Evolutionary conservation across 441 rosid species (phyloP).

Genomic region (Geranium incanum): DNA sequence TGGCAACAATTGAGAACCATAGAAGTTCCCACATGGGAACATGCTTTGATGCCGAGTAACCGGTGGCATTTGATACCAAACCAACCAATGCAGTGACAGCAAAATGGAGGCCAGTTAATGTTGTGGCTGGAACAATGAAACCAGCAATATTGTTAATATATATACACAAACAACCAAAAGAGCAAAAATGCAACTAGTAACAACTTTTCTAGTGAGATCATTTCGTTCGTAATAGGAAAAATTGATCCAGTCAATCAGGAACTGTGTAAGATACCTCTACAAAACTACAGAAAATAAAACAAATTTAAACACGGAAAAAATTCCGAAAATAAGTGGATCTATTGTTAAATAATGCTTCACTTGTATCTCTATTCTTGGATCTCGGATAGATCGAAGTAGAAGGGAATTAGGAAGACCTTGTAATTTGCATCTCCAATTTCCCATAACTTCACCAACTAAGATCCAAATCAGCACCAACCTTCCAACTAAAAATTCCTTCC

Average conservation of each 20-base stretch:
- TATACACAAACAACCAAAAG: not conserved
- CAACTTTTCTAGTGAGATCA: not conserved
- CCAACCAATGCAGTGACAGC: slow-evolving; percentile 29
- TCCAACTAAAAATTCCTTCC: not conserved
- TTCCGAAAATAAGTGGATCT: not conserved
- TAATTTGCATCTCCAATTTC: not conserved
- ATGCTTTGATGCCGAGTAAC: slow-evolving; percentile 28
- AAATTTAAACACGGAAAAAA: not conserved
- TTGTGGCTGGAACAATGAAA: slow-evolving; percentile 22
- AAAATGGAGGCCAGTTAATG: slow-evolving; percentile 28
- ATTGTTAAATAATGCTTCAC: not conserved
- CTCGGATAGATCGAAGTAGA: not conserved
- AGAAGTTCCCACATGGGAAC: slow-evolving; percentile 31
- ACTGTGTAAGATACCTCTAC: not conserved
- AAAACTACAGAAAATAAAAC: not conserved
- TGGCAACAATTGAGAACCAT: slow-evolving; percentile 28
- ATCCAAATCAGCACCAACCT: slow-evolving; percentile 6
- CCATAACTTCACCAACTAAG: slow-evolving; percentile 5
- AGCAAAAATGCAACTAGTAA: not conserved
- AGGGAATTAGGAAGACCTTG: not conserved
- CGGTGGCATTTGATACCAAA: slow-evolving; percentile 27
- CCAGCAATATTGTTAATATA: not conserved
- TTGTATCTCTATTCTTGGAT: not conserved
- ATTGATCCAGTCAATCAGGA: not conserved
- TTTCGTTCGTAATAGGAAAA: not conserved